A percentile compares a stretch with the other conserved stretches of the same genome.
Conservation (phyloP, 257 asterid genomes). For the Knoxia roxburghii region DNA sequence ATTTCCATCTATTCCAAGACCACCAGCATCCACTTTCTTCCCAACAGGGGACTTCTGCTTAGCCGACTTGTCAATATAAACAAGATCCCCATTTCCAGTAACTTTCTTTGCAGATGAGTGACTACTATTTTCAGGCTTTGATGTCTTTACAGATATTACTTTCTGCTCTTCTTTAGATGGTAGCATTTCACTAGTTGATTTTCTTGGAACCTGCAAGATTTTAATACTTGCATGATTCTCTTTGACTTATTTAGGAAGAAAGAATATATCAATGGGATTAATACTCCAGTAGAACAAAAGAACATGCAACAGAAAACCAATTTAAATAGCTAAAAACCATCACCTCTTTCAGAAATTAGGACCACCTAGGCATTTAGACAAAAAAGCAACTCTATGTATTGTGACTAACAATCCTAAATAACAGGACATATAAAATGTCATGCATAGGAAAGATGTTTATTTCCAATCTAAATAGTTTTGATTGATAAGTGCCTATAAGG, state of each 20-base stretch:
- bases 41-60: constrained; percentile 41
- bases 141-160: constrained; percentile 39
- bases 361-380: neutral
- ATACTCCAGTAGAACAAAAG: neutral
- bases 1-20: constrained; percentile 60
- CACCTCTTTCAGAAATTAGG: neutral
- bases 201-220: constrained; percentile 63
- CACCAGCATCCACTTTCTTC: constrained; percentile 47
- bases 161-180: constrained; percentile 57
- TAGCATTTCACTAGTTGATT: constrained; percentile 57
- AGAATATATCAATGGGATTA: neutral
- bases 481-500: neutral
- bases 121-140: constrained; percentile 48
- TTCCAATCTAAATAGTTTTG: neutral
- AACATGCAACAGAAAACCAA: neutral
- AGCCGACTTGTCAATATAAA: constrained; percentile 42
- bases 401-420: neutral
- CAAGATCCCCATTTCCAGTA: constrained; percentile 40
- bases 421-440: neutral
- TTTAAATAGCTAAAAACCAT: neutral
- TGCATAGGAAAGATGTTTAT: neutral
- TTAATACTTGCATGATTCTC: neutral
- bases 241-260: neutral
- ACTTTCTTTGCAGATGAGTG: constrained; percentile 42
- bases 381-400: neutral